phyloP scores from a whole-genome alignment of 768 basidiomycete species.

The Agrocybe praecox region DNA sequence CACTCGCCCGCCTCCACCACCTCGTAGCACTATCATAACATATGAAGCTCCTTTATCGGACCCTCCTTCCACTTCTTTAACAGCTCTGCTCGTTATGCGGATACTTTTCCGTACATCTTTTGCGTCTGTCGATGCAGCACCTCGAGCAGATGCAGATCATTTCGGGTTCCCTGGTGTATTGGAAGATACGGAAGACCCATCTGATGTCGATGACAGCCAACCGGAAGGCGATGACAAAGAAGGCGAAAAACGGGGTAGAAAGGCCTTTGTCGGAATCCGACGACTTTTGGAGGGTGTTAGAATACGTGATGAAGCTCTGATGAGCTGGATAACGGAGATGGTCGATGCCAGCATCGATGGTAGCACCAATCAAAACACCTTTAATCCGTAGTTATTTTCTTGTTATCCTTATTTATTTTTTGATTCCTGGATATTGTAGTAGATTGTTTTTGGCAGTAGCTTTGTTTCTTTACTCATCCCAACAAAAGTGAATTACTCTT shows the following conservation, averaged over 20 bases:
- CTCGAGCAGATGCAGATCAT: constrained; percentile 78
- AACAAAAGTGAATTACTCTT: not conserved
- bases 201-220: constrained; percentile 37
- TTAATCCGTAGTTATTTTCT: not conserved
- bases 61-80: constrained; percentile 74
- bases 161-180: constrained; percentile 89
- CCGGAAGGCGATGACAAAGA: constrained; percentile 60
- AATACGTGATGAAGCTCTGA: constrained; percentile 60
- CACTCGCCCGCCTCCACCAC: constrained; percentile 67
- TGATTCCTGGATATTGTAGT: not conserved
- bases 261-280: constrained; percentile 66
- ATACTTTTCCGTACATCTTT: constrained; percentile 83
- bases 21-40: constrained; percentile 60
- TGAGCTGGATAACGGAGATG: constrained; percentile 47
- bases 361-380: not conserved
- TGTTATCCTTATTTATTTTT: not conserved
- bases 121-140: constrained; percentile 65
- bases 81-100: constrained; percentile 81
- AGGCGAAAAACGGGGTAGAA: constrained; percentile 71
- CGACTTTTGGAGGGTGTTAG: constrained; percentile 64
- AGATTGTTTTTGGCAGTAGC: not conserved
- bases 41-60: constrained; percentile 63
- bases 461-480: not conserved
- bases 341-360: constrained; percentile 21
- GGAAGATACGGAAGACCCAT: constrained; percentile 74